A percentile compares a stretch with the other conserved stretches of the same genome.
These are phyloP conservation scores for Cladosporium sp. DNA, from an alignment of 2,329 filamentous ascomycete genomes.

Conservation along the genomic window DNA sequence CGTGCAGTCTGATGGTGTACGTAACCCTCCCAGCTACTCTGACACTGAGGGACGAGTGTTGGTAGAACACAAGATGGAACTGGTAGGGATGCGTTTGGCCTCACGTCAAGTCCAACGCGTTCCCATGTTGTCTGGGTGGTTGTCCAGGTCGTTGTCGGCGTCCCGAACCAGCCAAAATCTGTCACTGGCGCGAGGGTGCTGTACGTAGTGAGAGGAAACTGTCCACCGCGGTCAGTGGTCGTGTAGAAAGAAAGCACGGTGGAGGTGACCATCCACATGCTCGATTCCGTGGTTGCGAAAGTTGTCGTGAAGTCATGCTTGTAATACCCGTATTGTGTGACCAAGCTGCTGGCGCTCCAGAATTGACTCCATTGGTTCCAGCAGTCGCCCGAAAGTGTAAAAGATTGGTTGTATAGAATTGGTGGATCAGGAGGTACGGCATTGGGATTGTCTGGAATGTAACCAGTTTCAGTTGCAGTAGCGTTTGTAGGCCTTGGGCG, in stretches of 20 bases:
- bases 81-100: not conserved
- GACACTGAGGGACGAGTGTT: not conserved
- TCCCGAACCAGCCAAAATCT: constrained; percentile 6
- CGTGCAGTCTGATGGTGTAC: not conserved
- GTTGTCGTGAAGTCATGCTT: not conserved
- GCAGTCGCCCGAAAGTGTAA: constrained; percentile 11
- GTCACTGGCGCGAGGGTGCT: constrained; percentile 1
- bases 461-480: not conserved
- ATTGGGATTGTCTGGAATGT: not conserved
- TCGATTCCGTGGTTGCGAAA: not conserved
- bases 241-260: not conserved
- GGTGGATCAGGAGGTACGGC: not conserved
- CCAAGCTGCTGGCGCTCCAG: constrained; percentile 1
- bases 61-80: not conserved
- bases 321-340: not conserved
- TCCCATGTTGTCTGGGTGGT: not conserved
- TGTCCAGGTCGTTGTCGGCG: not conserved
- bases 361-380: constrained; percentile 18
- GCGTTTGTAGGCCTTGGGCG: not conserved
- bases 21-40: constrained; percentile 13
- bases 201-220: constrained; percentile 9
- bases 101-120: not conserved
- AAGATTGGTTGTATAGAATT: not conserved
- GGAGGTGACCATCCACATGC: not conserved
- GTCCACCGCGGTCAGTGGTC: not conserved